Conservation (phyloP, 495 filamentous ascomycete genomes). For the Hypoxylon lienhwacheense region DNA sequence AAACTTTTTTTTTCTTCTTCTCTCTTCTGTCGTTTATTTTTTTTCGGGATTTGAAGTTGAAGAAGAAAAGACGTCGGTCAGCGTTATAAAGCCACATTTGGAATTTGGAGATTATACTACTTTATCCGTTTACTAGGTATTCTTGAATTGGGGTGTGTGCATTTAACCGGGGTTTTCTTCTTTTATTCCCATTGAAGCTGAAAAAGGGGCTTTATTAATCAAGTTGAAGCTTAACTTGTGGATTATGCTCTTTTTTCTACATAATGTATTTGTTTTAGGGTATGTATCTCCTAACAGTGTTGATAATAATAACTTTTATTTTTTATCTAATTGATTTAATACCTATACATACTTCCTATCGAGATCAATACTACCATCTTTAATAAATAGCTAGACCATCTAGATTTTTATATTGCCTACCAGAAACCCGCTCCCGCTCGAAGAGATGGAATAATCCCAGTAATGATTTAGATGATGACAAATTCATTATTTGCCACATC, state of each 20-base stretch:
- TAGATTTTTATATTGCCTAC: constrained; percentile 15
- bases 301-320: too few relatives aligned
- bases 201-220: constrained; percentile 9
- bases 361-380: too few relatives aligned
- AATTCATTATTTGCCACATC: background rate
- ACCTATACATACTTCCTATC: too few relatives aligned
- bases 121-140: constrained; percentile 5
- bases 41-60: constrained; percentile 23
- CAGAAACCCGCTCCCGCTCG: constrained; percentile 8
- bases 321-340: constrained; percentile 8
- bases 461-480: constrained; percentile 1
- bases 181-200: background rate
- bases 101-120: constrained; percentile 10
- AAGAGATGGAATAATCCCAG: too few relatives aligned
- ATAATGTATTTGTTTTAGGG: constrained; percentile 7
- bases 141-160: constrained; percentile 1
- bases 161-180: background rate
- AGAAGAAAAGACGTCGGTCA: constrained; percentile 3
- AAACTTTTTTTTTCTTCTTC: background rate
- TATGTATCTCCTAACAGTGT: too few relatives aligned
- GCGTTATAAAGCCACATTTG: constrained; percentile 3
- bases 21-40: constrained; percentile 4
- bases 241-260: background rate
- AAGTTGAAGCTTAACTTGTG: background rate
- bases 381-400: background rate